Conservation (phyloP, 495 filamentous ascomycete genomes). For the Chaetomidium leptoderma region DNA sequence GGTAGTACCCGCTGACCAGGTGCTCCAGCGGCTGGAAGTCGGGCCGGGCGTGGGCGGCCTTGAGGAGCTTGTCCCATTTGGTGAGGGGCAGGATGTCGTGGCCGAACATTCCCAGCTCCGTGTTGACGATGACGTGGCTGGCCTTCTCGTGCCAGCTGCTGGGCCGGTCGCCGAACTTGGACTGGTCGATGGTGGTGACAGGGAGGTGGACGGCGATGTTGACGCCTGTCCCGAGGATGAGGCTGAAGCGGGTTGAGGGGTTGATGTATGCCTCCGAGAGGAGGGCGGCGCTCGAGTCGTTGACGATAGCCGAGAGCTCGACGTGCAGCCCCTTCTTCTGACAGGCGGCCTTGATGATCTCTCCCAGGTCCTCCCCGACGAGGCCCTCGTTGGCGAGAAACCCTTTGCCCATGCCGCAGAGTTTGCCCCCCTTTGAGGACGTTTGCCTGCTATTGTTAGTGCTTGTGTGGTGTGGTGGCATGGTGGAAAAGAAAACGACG, state of each 20-base stretch:
- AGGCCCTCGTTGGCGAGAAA: slow-evolving; percentile 55
- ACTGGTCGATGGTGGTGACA: slow-evolving; percentile 46
- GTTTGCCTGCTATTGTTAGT: slow-evolving; percentile 58
- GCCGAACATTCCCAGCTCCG: slow-evolving; percentile 79
- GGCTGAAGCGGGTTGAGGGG: slow-evolving; percentile 56
- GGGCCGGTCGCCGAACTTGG: slow-evolving; percentile 50
- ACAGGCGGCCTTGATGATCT: slow-evolving; percentile 50
- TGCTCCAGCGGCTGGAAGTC: slow-evolving; percentile 86
- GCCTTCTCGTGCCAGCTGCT: slow-evolving; percentile 54
- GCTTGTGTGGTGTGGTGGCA: not conserved
- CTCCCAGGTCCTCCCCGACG: slow-evolving; percentile 48
- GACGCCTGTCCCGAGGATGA: slow-evolving; percentile 55
- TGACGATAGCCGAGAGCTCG: slow-evolving; percentile 73
- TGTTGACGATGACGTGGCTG: slow-evolving; percentile 68
- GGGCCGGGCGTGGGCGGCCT: slow-evolving; percentile 60
- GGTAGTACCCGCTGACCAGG: slow-evolving; percentile 74
- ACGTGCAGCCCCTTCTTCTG: slow-evolving; percentile 45
- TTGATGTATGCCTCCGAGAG: slow-evolving; percentile 71
- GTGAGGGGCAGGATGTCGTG: slow-evolving; percentile 65
- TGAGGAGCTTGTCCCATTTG: slow-evolving; percentile 66
- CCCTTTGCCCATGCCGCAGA: slow-evolving; percentile 83
- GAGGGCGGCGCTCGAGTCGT: slow-evolving; percentile 77
- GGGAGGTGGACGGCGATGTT: slow-evolving; percentile 54
- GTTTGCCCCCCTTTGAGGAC: slow-evolving; percentile 64
- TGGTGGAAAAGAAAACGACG: slow-evolving; percentile 32